Base-by-base conservation (phyloP, 2,329 filamentous ascomycete species). In the Verticillium alfalfae region DNA sequence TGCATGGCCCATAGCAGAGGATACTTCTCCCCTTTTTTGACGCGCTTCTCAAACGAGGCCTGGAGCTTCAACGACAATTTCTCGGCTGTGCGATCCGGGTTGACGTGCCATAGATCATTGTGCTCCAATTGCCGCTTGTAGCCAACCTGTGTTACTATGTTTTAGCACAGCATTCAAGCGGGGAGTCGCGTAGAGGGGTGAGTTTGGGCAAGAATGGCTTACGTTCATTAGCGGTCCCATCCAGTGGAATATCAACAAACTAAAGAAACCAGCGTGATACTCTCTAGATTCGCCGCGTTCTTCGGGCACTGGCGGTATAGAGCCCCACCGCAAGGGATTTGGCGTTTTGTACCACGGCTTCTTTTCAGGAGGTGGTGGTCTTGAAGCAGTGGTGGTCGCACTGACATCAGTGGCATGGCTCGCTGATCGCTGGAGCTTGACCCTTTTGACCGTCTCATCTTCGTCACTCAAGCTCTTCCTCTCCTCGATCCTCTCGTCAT, bases 31-130 rank as follows among this genome's bases (percentile, higher is more conserved):
- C 91, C 90, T 34, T 83, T 80, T 56, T 84, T 82, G 6, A 86
- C 79, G n/a, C 91, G 84, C 66, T 80, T 84, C 64, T 88, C 79
- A 72, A 97, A 93, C 0, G 89, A 85, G 6, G 78, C 80, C 63
- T 88, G 83, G 56, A 96, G 78, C 66, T 82, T 89, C 8, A 77
- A 74, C 8, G 90, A 87, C 73, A 97, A 79, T 12, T 86, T 78
- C 65, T 91, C 87, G 55, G 92, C 87, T 16, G 86, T 84, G 63
- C 95, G 84, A 63, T 90, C 79, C 0, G 93, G 93, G 66, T 97
- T 97, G 67, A 98, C 90, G 1, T 82, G 78, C 89, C 93, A 98
- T 62, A 99, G 87, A 72, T 99, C 95, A 67, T 90, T 91, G 61
- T 88, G 78, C 70, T 97, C 89, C 2, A 99, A 82, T 2, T 88